phyloP scores from a whole-genome alignment of 2,329 filamentous ascomycete genomes.

The Penicillium sp. region DNA sequence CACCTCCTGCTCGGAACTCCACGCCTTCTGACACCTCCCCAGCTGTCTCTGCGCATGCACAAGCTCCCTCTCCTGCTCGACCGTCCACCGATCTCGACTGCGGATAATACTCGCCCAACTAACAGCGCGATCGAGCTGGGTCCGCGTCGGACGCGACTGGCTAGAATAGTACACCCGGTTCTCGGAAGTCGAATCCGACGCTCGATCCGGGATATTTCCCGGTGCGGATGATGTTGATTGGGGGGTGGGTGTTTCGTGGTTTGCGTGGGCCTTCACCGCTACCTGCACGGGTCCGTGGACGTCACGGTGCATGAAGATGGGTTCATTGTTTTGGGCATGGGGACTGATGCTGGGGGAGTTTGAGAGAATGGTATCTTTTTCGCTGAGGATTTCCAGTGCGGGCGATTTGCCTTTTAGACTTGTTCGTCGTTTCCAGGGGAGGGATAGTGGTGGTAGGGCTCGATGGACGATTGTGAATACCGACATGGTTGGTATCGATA shows the following conservation, averaged over 20 bases:
- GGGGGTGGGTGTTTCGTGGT: not conserved
- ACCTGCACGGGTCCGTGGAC: constrained; percentile 19
- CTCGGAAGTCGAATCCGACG: constrained; percentile 13
- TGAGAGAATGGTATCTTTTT: not conserved
- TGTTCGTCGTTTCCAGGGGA: constrained; percentile 18
- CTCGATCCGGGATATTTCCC: not conserved
- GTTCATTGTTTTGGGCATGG: not conserved
- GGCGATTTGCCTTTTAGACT: constrained; percentile 18
- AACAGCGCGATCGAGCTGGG: constrained; percentile 25
- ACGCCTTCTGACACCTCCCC: constrained; percentile 36
- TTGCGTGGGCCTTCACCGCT: constrained; percentile 22
- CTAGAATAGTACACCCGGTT: constrained; percentile 8
- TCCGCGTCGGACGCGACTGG: constrained; percentile 11
- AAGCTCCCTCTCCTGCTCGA: constrained; percentile 30
- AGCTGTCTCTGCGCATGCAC: constrained; percentile 28
- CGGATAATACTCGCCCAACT: constrained; percentile 34
- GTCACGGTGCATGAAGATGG: constrained; percentile 19
- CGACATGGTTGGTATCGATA: constrained; percentile 13
- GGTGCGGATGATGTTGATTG: not conserved
- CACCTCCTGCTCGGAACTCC: constrained; percentile 38
- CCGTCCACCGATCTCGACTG: constrained; percentile 28
- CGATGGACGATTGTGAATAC: constrained; percentile 22
- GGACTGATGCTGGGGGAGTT: not conserved
- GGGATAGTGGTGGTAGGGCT: constrained; percentile 18
- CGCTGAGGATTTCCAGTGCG: constrained; percentile 8